Evolutionary conservation across 495 filamentous ascomycete species (phyloP).

Genomic region (Tuber melanosporum): DNA sequence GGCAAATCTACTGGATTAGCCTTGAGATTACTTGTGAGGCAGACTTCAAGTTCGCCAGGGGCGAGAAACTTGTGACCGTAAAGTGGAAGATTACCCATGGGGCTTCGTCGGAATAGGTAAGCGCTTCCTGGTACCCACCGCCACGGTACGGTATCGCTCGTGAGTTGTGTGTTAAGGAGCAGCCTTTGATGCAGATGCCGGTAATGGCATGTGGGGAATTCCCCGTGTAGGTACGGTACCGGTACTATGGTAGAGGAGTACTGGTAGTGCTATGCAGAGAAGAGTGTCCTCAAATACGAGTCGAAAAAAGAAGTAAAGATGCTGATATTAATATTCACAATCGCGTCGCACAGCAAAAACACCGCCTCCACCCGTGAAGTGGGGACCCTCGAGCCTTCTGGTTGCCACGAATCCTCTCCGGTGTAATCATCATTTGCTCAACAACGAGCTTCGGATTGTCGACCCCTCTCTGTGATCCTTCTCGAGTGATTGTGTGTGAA

Average conservation of each 20-base stretch:
- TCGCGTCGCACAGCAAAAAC: not conserved
- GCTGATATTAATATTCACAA: not conserved
- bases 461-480: not conserved
- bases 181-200: not conserved
- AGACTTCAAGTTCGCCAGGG: not conserved
- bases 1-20: not conserved
- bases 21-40: not conserved
- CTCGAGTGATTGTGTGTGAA: not conserved
- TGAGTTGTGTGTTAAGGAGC: not conserved
- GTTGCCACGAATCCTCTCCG: not conserved
- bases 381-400: not conserved
- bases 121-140: not conserved
- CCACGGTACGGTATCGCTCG: not conserved
- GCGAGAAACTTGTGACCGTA: not conserved
- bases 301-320: not conserved
- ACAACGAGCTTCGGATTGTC: not conserved
- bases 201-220: not conserved
- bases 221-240: not conserved
- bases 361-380: not conserved
- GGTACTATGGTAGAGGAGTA: not conserved
- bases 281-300: not conserved
- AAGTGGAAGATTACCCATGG: not conserved
- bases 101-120: not conserved
- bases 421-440: not conserved
- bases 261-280: not conserved